Conservation (phyloP, 169 alveolate species). For the Cryptosporidium muris region DNA sequence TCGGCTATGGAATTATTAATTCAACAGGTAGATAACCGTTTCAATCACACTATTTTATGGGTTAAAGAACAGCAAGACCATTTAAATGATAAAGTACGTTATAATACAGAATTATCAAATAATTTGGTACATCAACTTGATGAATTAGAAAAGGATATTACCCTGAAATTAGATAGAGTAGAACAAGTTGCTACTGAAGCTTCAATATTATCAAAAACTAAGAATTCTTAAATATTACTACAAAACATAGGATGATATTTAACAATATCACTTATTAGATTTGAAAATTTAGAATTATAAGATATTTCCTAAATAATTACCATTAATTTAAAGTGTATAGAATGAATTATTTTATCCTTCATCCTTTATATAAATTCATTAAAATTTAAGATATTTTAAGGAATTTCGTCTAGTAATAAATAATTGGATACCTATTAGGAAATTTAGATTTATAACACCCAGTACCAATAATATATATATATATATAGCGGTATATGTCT, state of each 20-base stretch:
- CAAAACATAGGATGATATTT: neutral
- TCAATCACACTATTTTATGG: conserved; percentile 4
- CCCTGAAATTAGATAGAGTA: conserved; percentile 10
- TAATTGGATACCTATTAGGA: too few relatives aligned
- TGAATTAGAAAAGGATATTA: conserved; percentile 16
- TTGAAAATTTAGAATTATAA: neutral
- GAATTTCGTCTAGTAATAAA: too few relatives aligned
- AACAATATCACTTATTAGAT: neutral
- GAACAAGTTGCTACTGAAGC: conserved; percentile 23
- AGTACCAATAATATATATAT: too few relatives aligned
- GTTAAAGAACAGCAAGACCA: neutral
- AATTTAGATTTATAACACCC: too few relatives aligned
- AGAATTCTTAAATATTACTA: neutral
- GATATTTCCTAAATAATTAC: neutral
- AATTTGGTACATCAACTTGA: conserved; percentile 13
- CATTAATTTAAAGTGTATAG: too few relatives aligned
- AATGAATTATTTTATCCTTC: too few relatives aligned
- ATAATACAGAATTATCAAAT: neutral
- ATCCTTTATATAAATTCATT: too few relatives aligned
- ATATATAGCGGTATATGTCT: too few relatives aligned
- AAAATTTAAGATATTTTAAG: too few relatives aligned
- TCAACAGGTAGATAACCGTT: conserved; percentile 4
- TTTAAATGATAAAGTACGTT: neutral
- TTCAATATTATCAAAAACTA: neutral
- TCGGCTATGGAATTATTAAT: conserved; percentile 33